Percentiles rank a stretch among this genome's conserved stretches.
Conservation (phyloP, 2,329 filamentous ascomycete genomes). For the Arachnopeziza araneosa region DNA sequence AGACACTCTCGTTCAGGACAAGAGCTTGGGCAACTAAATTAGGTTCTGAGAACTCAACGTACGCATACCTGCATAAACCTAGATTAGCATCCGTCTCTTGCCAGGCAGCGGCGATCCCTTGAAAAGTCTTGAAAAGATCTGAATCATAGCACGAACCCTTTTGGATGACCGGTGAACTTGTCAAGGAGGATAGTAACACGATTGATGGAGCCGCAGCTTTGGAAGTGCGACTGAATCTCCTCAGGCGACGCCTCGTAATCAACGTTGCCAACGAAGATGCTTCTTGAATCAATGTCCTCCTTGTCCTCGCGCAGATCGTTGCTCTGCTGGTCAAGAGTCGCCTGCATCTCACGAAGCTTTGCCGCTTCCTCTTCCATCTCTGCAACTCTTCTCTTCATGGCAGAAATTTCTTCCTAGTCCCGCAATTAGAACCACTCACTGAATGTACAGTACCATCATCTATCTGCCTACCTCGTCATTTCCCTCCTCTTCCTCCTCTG, state of each 20-base stretch:
- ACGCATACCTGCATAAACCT: constrained; percentile 70
- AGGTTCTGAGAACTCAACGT: constrained; percentile 96
- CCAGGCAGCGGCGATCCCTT: constrained; percentile 43
- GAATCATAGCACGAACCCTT: constrained; percentile 65
- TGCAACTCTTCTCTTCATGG: constrained; percentile 80
- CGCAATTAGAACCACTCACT: neutral
- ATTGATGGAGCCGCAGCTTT: constrained; percentile 95
- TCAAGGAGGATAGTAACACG: constrained; percentile 95
- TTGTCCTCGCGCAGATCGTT: constrained; percentile 85
- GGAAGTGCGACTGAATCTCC: constrained; percentile 97
- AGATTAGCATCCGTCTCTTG: constrained; percentile 47
- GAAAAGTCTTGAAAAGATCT: neutral
- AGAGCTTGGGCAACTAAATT: constrained; percentile 88
- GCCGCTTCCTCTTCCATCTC: constrained; percentile 89
- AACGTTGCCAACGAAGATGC: constrained; percentile 97
- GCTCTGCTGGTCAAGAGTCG: constrained; percentile 75
- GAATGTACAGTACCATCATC: neutral
- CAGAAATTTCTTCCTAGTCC: constrained; percentile 68
- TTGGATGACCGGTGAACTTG: constrained; percentile 98
- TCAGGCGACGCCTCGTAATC: constrained; percentile 96
- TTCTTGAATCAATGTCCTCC: constrained; percentile 90
- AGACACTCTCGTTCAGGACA: constrained; percentile 92
- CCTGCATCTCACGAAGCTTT: constrained; percentile 83
- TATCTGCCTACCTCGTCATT: constrained; percentile 28
- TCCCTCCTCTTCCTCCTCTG: constrained; percentile 28